These are phyloP conservation scores for Catharanthus roseus DNA, from an alignment of 257 asterid species.

Conservation along the genomic window DNA sequence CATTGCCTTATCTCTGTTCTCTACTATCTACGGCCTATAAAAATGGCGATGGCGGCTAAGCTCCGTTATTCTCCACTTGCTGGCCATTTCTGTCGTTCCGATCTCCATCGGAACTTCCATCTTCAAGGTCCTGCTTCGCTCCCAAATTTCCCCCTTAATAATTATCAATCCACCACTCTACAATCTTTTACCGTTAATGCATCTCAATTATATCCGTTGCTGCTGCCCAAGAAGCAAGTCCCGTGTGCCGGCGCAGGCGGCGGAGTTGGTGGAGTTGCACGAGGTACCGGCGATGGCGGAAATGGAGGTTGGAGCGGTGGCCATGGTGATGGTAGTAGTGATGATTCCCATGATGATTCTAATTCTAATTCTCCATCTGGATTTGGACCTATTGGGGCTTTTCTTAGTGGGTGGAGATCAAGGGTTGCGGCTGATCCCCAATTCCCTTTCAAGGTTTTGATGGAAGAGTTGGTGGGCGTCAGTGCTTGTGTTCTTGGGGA, in stretches of 20 bases:
- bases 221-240: slow-evolving; percentile 13
- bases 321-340: slow-evolving; percentile 31
- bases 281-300: slow-evolving; percentile 13
- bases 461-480: slow-evolving; percentile 92
- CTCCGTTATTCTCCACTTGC: slow-evolving; percentile 30
- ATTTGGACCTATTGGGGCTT: slow-evolving; percentile 77
- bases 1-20: background rate
- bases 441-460: slow-evolving; percentile 82
- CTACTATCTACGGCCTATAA: background rate
- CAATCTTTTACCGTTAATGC: background rate
- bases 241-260: slow-evolving; percentile 21
- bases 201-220: background rate
- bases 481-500: slow-evolving; percentile 78
- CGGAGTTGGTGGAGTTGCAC: slow-evolving; percentile 12
- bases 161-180: background rate
- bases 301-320: slow-evolving; percentile 26
- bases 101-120: background rate
- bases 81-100: slow-evolving; percentile 4
- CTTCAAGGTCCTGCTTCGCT: background rate
- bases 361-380: slow-evolving; percentile 35
- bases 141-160: slow-evolving; percentile 8
- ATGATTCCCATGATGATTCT: slow-evolving; percentile 38
- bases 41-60: slow-evolving; percentile 29
- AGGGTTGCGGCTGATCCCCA: slow-evolving; percentile 91
- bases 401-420: slow-evolving; percentile 77